Evolutionary conservation across 192 early-diverging fungal genomes (phyloP).

Genomic region (Backusella psychrophila): DNA sequence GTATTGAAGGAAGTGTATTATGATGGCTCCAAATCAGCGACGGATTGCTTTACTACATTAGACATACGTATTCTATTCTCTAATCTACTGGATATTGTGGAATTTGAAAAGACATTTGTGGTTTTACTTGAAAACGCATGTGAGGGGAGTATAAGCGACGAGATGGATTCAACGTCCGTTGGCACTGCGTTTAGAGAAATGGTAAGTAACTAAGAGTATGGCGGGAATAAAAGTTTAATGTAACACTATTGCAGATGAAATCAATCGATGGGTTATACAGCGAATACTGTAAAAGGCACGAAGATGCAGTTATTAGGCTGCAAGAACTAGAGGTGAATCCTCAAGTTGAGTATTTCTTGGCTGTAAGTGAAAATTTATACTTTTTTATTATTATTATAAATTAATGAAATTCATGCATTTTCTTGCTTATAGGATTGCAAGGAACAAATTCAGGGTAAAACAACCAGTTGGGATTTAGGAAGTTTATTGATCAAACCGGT

Average conservation of each 20-base stretch:
- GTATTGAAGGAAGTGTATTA: conserved; percentile 70
- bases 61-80: conserved; percentile 73
- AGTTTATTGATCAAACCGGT: conserved; percentile 92
- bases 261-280: conserved; percentile 41
- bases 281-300: conserved; percentile 74
- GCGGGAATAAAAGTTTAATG: neutral
- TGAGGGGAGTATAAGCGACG: conserved; percentile 15
- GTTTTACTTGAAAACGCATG: conserved; percentile 58
- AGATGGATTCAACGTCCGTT: conserved; percentile 8
- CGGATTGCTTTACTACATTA: conserved; percentile 8
- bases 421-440: conserved; percentile 35
- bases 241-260: neutral
- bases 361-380: conserved; percentile 2
- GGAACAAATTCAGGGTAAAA: conserved; percentile 61
- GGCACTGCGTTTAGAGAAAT: conserved; percentile 52
- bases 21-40: conserved; percentile 27
- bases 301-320: conserved; percentile 59
- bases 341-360: conserved; percentile 37
- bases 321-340: conserved; percentile 51
- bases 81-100: conserved; percentile 74
- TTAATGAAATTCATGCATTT: conserved; percentile 13
- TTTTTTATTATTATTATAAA: neutral
- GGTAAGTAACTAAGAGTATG: conserved; percentile 31
- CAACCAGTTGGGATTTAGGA: conserved; percentile 87
- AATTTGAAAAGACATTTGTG: conserved; percentile 57